Evolutionary conservation across 179 eudicot species (phyloP).

Genomic region (Beta corolliflora): DNA sequence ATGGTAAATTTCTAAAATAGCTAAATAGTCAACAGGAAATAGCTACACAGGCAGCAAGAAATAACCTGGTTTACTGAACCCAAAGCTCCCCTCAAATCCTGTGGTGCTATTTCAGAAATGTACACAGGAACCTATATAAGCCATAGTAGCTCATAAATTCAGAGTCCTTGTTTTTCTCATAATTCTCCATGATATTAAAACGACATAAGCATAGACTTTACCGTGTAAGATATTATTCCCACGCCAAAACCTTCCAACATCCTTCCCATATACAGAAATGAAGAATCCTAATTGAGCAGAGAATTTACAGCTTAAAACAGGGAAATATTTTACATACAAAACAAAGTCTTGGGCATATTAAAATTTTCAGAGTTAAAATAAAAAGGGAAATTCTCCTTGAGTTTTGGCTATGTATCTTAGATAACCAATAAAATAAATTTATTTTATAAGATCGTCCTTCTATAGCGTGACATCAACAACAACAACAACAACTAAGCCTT

Average conservation of each 20-base stretch:
- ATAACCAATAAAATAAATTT: too few species aligned
- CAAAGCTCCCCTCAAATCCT: conserved; percentile 80
- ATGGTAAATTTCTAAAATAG: not conserved
- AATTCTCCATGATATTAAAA: not conserved
- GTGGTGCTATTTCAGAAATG: conserved; percentile 98
- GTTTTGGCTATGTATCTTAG: too few species aligned
- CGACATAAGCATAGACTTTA: conserved; percentile 27
- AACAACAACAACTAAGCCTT: too few species aligned
- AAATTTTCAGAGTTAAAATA: not conserved
- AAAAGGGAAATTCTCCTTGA: not conserved
- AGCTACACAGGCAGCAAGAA: not conserved
- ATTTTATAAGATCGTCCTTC: too few species aligned
- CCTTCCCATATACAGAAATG: conserved; percentile 97
- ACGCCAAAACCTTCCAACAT: conserved; percentile 97
- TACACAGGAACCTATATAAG: conserved; percentile 86
- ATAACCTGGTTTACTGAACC: conserved; percentile 95
- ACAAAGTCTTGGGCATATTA: not conserved
- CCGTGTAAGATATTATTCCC: conserved; percentile 87
- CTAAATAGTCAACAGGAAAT: conserved; percentile 1
- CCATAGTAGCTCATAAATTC: conserved; percentile 1
- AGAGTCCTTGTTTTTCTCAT: not conserved
- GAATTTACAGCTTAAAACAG: not conserved
- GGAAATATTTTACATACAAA: not conserved
- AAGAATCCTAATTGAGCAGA: conserved; percentile 57
- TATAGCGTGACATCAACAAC: too few species aligned